A percentile compares a stretch with the other conserved stretches of the same genome.
Conservation (phyloP, 2,329 filamentous ascomycete genomes). For the Monascus ruber region DNA sequence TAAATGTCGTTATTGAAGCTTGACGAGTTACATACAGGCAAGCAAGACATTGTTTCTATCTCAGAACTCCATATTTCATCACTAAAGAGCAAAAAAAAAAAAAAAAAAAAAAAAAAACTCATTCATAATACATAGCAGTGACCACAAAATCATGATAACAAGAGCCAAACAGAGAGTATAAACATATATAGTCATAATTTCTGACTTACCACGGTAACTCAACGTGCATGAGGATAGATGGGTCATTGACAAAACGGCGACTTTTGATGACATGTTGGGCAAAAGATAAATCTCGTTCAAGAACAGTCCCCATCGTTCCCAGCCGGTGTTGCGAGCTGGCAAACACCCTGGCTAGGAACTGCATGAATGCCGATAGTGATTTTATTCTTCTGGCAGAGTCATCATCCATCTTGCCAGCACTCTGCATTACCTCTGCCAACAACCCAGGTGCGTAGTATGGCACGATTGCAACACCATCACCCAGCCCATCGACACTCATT, state of each 20-base stretch:
- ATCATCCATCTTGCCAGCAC: constrained; percentile 6
- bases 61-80: too few species aligned
- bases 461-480: constrained; percentile 22
- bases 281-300: constrained; percentile 6
- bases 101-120: too few species aligned
- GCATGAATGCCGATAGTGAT: constrained; percentile 5
- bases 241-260: constrained; percentile 2
- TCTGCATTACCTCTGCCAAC: constrained; percentile 16
- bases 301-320: not conserved
- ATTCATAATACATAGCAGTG: too few species aligned
- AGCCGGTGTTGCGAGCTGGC: constrained; percentile 1
- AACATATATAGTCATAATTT: too few species aligned
- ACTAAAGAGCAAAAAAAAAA: too few species aligned
- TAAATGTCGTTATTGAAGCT: too few species aligned
- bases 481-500: constrained; percentile 25
- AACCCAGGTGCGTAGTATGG: constrained; percentile 30
- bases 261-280: constrained; percentile 4
- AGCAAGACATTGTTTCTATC: too few species aligned
- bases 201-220: not conserved
- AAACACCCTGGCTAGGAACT: constrained; percentile 6
- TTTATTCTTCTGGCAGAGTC: constrained; percentile 3
- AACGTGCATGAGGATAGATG: constrained; percentile 2
- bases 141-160: too few species aligned
- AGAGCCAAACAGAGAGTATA: too few species aligned
- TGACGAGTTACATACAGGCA: too few species aligned